Evolutionary conservation across 2,329 filamentous ascomycete genomes (phyloP), one percentile per base, ranked within the genome.

Genomic region (Colletotrichum sp.): DNA sequence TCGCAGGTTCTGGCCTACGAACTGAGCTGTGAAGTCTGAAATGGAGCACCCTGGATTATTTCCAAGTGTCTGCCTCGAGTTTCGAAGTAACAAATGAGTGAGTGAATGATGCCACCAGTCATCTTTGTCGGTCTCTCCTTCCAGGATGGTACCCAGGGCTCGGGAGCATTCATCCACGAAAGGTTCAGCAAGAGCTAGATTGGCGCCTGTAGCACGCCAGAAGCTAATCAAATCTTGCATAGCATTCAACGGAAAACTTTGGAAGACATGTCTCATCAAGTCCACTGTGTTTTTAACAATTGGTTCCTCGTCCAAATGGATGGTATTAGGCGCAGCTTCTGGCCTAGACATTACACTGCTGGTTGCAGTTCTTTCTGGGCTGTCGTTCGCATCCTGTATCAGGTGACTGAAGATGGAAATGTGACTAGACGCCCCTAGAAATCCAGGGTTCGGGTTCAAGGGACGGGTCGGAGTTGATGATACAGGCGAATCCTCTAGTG

Each of bases 11-110:
- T 18, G 55, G 7, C 26, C 26, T 24, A 59, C 55, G 13, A 59
- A 26, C 13, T 24, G 21, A 59, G 24, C 55, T 21, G 44, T 49
- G n/a, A 49, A 49, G 44, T 49, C 44, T 49, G 44, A 49, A 49
- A 49, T 21, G 0, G n/a, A 49, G n/a, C 44, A 49, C 1, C n/a
- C n/a, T 21, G 10, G n/a, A 21, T 13, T 13, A 3, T 0, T 49
- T 7, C 4, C n/a, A 21, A 49, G n/a, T 7, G 44, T 21, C n/a
- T 21, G 44, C n/a, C 44, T 49, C 4, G 44, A 49, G 4, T 49
- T 49, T 13, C 44, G n/a, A 59, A 59, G 55, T 16, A 59, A 9
- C 2, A 0, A 24, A 16, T 28, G 21, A 9, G 21, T 59, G 55
- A 24, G 6, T 21, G 44, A 49, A 49, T 49, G 44, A 49, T 49